These are phyloP conservation scores for Discostella stelligeroides DNA, from an alignment of 108 stramenopile genomes.

Conservation along the genomic window DNA sequence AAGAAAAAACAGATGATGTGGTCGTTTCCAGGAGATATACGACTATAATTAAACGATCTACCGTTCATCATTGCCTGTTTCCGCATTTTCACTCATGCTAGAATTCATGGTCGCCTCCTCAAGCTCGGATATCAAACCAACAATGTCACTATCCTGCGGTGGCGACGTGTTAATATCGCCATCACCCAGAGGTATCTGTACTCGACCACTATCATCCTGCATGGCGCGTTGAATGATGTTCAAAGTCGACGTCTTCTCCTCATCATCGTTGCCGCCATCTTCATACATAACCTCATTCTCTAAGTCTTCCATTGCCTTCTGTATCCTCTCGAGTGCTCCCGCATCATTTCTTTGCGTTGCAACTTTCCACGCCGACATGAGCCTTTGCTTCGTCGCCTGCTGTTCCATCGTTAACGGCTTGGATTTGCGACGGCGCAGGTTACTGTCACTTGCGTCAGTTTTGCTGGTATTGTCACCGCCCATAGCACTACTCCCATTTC, in stretches of 20 bases:
- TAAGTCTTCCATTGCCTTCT: slow-evolving; percentile 47
- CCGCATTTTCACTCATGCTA: not conserved
- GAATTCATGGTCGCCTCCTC: slow-evolving; percentile 26
- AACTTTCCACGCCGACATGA: slow-evolving; percentile 49
- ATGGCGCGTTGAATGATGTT: slow-evolving; percentile 38
- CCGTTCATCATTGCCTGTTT: slow-evolving; percentile 3
- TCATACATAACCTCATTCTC: slow-evolving; percentile 22
- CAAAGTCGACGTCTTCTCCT: slow-evolving; percentile 19
- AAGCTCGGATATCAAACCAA: slow-evolving; percentile 42
- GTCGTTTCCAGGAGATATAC: not conserved
- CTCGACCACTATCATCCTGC: slow-evolving; percentile 5
- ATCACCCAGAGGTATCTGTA: not conserved
- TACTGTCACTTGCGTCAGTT: not conserved
- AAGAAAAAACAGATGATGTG: slow-evolving; percentile 16
- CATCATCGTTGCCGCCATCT: slow-evolving; percentile 1
- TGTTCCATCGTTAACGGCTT: slow-evolving; percentile 39
- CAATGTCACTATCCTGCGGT: slow-evolving; percentile 26
- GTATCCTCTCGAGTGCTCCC: slow-evolving; percentile 43
- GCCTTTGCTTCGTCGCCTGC: slow-evolving; percentile 32
- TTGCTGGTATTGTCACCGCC: not conserved
- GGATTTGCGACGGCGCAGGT: slow-evolving; percentile 7
- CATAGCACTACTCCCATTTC: not conserved
- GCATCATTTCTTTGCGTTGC: slow-evolving; percentile 32
- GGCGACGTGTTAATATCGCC: not conserved
- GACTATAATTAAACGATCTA: slow-evolving; percentile 13